A percentile compares a stretch with the other conserved stretches of the same genome.
Evolutionary conservation across 306 rosid genomes (phyloP).

Genomic region (Castanea crenata): DNA sequence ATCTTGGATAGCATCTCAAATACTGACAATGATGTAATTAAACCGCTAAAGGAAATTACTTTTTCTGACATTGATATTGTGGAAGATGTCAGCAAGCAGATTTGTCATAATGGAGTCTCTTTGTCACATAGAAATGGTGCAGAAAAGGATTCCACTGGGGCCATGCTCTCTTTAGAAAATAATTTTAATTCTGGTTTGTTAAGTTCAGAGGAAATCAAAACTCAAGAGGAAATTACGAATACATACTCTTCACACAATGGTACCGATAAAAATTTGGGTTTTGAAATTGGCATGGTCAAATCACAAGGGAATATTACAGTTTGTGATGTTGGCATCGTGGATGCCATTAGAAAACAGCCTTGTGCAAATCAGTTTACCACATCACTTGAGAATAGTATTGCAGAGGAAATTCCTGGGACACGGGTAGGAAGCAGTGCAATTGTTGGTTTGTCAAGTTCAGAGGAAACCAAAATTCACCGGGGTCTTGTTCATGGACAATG

Average conservation of each 20-base stretch:
- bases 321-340: conserved; percentile 34
- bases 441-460: conserved; percentile 34
- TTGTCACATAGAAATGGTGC: conserved; percentile 30
- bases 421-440: conserved; percentile 31
- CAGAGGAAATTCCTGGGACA: conserved; percentile 35
- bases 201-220: conserved; percentile 30
- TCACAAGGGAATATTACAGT: conserved; percentile 31
- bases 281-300: conserved; percentile 21
- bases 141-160: conserved; percentile 32
- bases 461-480: conserved; percentile 29
- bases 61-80: conserved; percentile 31
- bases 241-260: conserved; percentile 24
- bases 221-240: conserved; percentile 27
- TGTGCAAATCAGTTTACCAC: conserved; percentile 26
- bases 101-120: conserved; percentile 33
- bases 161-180: conserved; percentile 29
- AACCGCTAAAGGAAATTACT: conserved; percentile 29
- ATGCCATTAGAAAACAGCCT: conserved; percentile 22
- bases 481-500: conserved; percentile 28
- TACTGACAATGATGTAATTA: conserved; percentile 23
- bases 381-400: conserved; percentile 22
- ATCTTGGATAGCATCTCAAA: conserved; percentile 26
- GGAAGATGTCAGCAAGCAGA: conserved; percentile 36
- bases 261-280: conserved; percentile 25
- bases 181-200: conserved; percentile 27